Evolutionary conservation across 1,139 yeast genomes (phyloP).

Genomic region (Lodderomyces jiufengensis): DNA sequence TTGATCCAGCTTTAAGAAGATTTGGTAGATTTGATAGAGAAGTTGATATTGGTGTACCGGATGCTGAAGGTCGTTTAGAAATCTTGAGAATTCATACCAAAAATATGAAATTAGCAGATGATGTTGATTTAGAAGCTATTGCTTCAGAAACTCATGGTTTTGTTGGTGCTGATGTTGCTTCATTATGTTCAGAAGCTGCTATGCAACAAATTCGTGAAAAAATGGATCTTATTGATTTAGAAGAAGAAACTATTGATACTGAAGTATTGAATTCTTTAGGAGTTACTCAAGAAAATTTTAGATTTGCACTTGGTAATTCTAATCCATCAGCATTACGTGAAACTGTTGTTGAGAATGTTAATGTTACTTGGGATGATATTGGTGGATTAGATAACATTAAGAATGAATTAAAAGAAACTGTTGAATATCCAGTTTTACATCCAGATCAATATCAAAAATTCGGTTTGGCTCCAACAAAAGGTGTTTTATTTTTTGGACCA

Average conservation of each 20-base stretch:
- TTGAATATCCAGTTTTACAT: conserved; percentile 96
- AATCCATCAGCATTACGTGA: conserved; percentile 99
- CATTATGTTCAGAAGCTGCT: conserved; percentile 98
- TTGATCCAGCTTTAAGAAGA: conserved; percentile 97
- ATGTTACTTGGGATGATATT: conserved; percentile 96
- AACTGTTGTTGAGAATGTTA: conserved; percentile 97
- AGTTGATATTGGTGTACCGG: conserved; percentile 98
- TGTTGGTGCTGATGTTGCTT: conserved; percentile 83
- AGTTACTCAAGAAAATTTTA: conserved; percentile 98
- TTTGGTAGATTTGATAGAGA: conserved; percentile 99
- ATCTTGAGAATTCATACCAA: conserved; percentile 83
- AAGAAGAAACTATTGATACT: conserved; percentile 97
- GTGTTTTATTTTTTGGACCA: conserved; percentile 97
- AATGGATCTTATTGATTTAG: conserved; percentile 97
- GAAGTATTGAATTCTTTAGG: conserved; percentile 95
- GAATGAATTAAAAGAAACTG: conserved; percentile 96
- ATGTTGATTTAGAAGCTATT: conserved; percentile 91
- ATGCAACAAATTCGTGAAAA: conserved; percentile 93
- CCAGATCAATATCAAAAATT: conserved; percentile 98
- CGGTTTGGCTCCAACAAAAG: conserved; percentile 96
- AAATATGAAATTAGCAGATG: conserved; percentile 95
- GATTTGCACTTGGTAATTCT: conserved; percentile 95
- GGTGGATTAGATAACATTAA: conserved; percentile 96
- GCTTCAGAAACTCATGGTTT: conserved; percentile 85
- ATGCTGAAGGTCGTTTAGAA: conserved; percentile 97